Base-by-base conservation (phyloP, 768 basidiomycete genomes). In the Psilocybe cyanescens region DNA sequence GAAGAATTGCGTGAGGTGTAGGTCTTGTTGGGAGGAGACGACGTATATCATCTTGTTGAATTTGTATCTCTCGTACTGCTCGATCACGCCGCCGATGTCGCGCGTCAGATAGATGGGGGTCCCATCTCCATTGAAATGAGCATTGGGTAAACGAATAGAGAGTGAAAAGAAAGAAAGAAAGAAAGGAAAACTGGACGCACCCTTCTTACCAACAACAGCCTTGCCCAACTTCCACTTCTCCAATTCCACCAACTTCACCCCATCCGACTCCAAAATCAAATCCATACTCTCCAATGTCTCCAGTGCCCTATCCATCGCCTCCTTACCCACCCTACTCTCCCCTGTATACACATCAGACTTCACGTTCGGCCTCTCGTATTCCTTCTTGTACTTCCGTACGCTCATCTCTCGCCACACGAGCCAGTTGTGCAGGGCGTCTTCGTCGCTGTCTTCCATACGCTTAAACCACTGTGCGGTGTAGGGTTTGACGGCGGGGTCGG, bases 51-150 rank as follows among this genome's bases (percentile, higher is more conserved):
- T 94, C 75, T 88, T 88, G 76, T 85, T 81, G 61, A 83, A 95
- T 61, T 92, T 86, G 83, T 95, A 95, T 71, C 93, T 89, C 68
- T 95, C 90, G 78, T 89, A 94, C 58, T 96, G 91, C 76, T 98
- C 92, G 65, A 91, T 88, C 1, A 96, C 95, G 19, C 90, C 97
- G 50, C 89, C 96, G 61, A 99, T 94, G 75, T 99, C 97, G 52
- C 97, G n/a, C 7, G 94, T 95, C 55, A 97, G 85, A 74, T 97
- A 97, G 65, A 96, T 95, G 0, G 92, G 92, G 8, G 95, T 95
- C 16, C 95, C 95, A 65, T 97, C 95, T 96, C 67, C 45, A 44
- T 47, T 39, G 24, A 17, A 29, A 6, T 11, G 28, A 4, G 37
- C 48, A 29, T 59, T 35, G 6, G 9, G 33, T 35, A 35, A 5